These are phyloP conservation scores for Panaeolus cyanescens DNA, from an alignment of 768 basidiomycete genomes.

Conservation along the genomic window DNA sequence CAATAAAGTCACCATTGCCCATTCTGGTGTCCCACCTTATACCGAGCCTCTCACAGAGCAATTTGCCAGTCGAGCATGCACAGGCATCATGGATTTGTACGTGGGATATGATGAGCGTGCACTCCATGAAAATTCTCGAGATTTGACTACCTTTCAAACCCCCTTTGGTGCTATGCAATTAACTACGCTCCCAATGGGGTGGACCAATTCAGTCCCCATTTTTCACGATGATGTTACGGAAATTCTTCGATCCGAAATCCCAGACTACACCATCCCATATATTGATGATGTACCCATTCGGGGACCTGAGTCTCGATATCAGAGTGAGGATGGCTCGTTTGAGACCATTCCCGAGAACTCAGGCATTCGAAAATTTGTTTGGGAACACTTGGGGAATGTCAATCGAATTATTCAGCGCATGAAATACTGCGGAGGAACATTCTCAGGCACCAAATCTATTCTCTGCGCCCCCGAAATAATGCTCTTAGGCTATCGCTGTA, in stretches of 20 bases:
- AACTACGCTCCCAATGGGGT: constrained; percentile 37
- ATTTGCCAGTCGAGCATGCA: constrained; percentile 30
- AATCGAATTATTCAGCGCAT: constrained; percentile 30
- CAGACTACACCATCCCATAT: constrained; percentile 9
- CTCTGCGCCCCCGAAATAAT: constrained; percentile 14
- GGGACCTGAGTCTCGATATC: constrained; percentile 28
- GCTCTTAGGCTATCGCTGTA: constrained; percentile 15
- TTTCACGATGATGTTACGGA: constrained; percentile 17
- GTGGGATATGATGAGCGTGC: constrained; percentile 17
- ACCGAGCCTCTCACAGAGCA: constrained; percentile 30
- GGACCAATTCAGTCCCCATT: constrained; percentile 11
- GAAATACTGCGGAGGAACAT: constrained; percentile 26
- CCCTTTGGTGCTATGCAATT: constrained; percentile 30
- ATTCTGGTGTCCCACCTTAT: constrained; percentile 30
- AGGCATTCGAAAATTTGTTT: constrained; percentile 33
- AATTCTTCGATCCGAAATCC: constrained; percentile 13
- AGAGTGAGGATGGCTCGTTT: constrained; percentile 12
- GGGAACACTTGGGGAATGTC: constrained; percentile 30
- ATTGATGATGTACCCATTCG: constrained; percentile 11
- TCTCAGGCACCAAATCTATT: constrained; percentile 31
- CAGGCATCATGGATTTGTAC: neutral
- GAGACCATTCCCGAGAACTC: constrained; percentile 19
- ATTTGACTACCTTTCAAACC: constrained; percentile 42
- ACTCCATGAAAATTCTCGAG: constrained; percentile 20
- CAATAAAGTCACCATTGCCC: constrained; percentile 33